Evolutionary conservation across 2,329 filamentous ascomycete genomes (phyloP).

Genomic region (Penicillium crustosum): DNA sequence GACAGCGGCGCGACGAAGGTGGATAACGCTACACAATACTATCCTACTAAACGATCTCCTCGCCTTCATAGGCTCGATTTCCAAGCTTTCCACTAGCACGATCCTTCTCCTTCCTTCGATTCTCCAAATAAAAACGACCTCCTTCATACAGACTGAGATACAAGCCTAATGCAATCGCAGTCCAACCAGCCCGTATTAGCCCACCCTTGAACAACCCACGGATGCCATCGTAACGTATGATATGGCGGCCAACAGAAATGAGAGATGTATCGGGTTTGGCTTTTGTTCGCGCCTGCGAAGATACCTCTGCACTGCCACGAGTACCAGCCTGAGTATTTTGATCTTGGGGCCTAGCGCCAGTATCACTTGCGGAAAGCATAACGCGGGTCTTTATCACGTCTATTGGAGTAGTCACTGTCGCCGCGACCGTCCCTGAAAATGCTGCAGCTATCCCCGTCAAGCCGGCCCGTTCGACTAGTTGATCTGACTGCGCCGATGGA

Average conservation of each 20-base stretch:
- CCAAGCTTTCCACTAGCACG: neutral
- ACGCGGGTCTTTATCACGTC: constrained; percentile 89
- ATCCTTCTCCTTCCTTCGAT: constrained; percentile 27
- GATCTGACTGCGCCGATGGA: constrained; percentile 20
- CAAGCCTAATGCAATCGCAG: constrained; percentile 75
- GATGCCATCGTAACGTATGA: constrained; percentile 66
- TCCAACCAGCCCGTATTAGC: constrained; percentile 72
- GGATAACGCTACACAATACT: too few species aligned
- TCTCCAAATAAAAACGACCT: constrained; percentile 62
- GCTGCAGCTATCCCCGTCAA: constrained; percentile 75
- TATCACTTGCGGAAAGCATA: constrained; percentile 66
- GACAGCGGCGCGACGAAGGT: neutral
- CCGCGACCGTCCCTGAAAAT: constrained; percentile 69
- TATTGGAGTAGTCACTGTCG: constrained; percentile 80
- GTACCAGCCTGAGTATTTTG: neutral
- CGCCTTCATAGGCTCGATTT: neutral
- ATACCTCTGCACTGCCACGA: neutral
- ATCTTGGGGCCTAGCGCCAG: neutral
- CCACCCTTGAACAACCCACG: constrained; percentile 74
- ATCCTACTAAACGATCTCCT: constrained; percentile 4
- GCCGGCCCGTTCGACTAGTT: constrained; percentile 64
- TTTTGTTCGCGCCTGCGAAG: neutral
- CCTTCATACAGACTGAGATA: constrained; percentile 87
- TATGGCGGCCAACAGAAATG: constrained; percentile 62
- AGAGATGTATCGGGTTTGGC: constrained; percentile 44